Percentiles rank a stretch among this genome's conserved stretches.
Evolutionary conservation across 352 stramenopile species (phyloP).

Genomic region (Globisporangium paddicum): DNA sequence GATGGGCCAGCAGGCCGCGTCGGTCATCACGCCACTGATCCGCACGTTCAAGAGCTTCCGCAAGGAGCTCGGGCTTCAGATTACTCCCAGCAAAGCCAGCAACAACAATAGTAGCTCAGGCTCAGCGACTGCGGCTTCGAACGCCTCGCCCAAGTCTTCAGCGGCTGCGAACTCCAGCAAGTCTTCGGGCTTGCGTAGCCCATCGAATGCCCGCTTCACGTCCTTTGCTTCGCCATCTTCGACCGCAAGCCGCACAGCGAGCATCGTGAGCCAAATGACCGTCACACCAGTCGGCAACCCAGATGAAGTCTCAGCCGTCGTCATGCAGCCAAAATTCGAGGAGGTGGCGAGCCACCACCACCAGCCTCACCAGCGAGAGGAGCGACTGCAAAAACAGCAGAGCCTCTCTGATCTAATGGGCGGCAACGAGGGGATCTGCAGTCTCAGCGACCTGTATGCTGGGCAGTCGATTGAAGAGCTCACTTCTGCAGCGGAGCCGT

Average conservation of each 20-base stretch:
- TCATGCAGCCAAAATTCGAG: background rate
- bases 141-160: constrained; percentile 1
- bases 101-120: constrained; percentile 1
- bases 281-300: background rate
- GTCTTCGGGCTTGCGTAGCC: constrained; percentile 10
- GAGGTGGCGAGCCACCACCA: background rate
- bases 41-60: constrained; percentile 63
- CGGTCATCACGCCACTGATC: constrained; percentile 25
- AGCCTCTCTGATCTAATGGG: background rate
- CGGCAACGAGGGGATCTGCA: constrained; percentile 4
- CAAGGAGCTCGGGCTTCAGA: constrained; percentile 32
- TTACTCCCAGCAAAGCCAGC: constrained; percentile 8
- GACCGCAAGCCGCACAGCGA: constrained; percentile 9
- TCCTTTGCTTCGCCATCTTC: constrained; percentile 5
- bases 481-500: background rate
- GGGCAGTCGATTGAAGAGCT: background rate
- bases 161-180: background rate
- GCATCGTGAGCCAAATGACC: constrained; percentile 13
- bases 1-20: constrained; percentile 3
- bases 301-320: background rate
- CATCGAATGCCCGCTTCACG: constrained; percentile 4
- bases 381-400: background rate
- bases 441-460: constrained; percentile 8
- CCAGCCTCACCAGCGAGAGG: background rate
- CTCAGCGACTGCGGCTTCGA: background rate